Conservation (phyloP, 2,329 filamentous ascomycete species). For the Aspergillus tamarii region DNA sequence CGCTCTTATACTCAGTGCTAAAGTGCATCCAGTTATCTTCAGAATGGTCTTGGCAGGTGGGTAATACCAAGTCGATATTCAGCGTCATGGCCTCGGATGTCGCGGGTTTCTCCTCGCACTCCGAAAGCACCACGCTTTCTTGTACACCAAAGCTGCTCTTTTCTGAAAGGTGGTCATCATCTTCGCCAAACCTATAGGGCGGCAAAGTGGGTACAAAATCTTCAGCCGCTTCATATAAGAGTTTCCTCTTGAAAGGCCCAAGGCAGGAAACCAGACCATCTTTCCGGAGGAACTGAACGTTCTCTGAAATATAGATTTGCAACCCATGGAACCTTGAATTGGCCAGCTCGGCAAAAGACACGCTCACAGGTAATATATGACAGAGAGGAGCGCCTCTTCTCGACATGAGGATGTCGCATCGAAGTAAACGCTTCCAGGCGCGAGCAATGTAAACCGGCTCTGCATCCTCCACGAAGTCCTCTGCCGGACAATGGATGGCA, state of each 20-base stretch:
- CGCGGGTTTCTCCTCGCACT: neutral
- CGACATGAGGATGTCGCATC: conserved; percentile 13
- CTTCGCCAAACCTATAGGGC: conserved; percentile 6
- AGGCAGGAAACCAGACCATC: conserved; percentile 14
- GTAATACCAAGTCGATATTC: conserved; percentile 15
- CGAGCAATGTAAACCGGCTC: conserved; percentile 15
- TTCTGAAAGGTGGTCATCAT: conserved; percentile 7
- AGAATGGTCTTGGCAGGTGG: conserved; percentile 15
- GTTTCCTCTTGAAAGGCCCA: conserved; percentile 16
- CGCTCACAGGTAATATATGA: conserved; percentile 11
- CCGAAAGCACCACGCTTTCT: neutral
- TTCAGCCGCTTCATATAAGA: conserved; percentile 14
- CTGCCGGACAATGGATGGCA: conserved; percentile 18
- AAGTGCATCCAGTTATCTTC: conserved; percentile 16
- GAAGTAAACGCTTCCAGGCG: conserved; percentile 12
- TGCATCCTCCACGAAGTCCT: conserved; percentile 19
- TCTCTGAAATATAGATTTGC: conserved; percentile 17
- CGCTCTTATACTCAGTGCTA: conserved; percentile 18
- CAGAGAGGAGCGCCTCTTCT: conserved; percentile 18
- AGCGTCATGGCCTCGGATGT: conserved; percentile 10
- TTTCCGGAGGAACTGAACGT: conserved; percentile 17
- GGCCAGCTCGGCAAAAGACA: conserved; percentile 15
- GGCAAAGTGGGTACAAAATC: conserved; percentile 1
- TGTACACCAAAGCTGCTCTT: neutral
- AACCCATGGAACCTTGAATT: conserved; percentile 15